Evolutionary conservation across 768 basidiomycete species (phyloP).

Genomic region (Suillus subluteus): DNA sequence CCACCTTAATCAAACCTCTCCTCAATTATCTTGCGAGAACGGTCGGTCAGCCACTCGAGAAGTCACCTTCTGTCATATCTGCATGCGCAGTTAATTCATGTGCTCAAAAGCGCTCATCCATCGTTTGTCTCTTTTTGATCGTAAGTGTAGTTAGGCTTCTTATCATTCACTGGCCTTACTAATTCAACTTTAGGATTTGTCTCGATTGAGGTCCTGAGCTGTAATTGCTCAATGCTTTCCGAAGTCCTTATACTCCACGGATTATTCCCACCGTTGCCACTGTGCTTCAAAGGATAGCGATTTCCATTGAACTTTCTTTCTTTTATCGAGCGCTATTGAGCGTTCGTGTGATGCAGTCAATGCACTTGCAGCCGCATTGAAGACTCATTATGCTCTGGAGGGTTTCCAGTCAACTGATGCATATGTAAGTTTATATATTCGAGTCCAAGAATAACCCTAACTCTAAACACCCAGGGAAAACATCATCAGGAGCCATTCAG

Average conservation of each 20-base stretch:
- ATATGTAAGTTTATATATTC: no score
- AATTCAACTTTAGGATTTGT: background rate
- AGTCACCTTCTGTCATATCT: background rate
- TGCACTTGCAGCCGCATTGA: no score
- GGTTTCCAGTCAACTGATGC: no score
- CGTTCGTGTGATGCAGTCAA: no score
- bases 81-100: background rate
- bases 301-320: no score
- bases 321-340: background rate
- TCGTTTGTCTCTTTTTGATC: background rate
- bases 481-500: no score
- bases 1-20: background rate
- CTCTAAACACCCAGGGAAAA: no score
- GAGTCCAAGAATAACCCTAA: no score
- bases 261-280: no score
- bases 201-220: slow-evolving; percentile 24
- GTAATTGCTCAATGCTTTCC: background rate
- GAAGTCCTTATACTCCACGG: no score
- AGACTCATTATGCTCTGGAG: no score
- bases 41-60: background rate
- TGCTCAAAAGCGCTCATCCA: background rate
- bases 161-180: background rate
- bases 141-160: background rate
- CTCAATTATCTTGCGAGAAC: background rate
- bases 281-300: no score